Base-by-base conservation (phyloP, 768 basidiomycete genomes). In the Termitomyces heimii region DNA sequence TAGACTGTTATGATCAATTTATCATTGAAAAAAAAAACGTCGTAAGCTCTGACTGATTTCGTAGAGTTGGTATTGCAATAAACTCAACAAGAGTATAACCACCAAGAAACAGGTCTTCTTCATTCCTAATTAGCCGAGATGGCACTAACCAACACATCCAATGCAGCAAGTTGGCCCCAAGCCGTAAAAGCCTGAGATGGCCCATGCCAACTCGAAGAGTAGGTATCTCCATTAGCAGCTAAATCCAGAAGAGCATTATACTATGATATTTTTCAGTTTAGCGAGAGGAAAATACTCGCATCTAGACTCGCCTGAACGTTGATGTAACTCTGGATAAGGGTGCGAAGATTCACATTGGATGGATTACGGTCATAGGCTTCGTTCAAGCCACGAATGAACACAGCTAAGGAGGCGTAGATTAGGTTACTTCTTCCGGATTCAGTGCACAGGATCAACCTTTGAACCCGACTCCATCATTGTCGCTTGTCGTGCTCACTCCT, bases 401-500 rank as follows among this genome's bases (percentile, higher is more conserved):
- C 65, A 9, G 74, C 73, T 77, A 49, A 20, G 29, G 42, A 51
- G 35, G 18, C 43, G 20, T 0, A 1, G 31, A 54, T 48, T 8
- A 42, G 20, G 8, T 29, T 43, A 24, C 29, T 48, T 39, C 37
- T 18, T 29, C 20, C 18, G 46, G 16, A 60, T 20, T 24, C n/a
- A 9, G 5, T 14, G 5, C 16, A 37, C 5, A 26, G 28, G 22
- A 58, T 64, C 18, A 13, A 77, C 82, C 75, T 71, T 82, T 83
- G 67, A 82, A 82, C 7, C 80, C 79, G 28, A 80, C 75, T 5
- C 68, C 72, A 56, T 82, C 80, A 54, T 80, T 75, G 55, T 81
- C 73, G 7, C 61, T 60, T 5, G 59, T 65, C 9, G 70, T 69
- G 59, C 72, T 74, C 10, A 75, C 67, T 22, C 79, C 80, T 64